A percentile compares a stretch with the other conserved stretches of the same genome.
phyloP scores from a whole-genome alignment of 106 monocot species.

The Iris macrosiphon region DNA sequence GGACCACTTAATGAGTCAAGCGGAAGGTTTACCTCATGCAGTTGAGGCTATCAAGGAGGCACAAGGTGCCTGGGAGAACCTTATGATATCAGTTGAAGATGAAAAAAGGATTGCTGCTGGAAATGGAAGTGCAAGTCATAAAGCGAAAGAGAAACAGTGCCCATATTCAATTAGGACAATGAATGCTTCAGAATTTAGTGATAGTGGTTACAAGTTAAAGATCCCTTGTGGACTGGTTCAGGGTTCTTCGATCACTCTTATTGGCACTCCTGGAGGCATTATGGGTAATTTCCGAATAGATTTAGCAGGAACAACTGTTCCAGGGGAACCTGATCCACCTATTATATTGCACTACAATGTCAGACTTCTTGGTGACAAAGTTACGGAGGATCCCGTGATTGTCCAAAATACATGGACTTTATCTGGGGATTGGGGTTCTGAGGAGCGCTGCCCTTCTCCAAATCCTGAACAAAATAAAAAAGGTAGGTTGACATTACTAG shows the following conservation, averaged over 20 bases:
- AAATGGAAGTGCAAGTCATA: no score
- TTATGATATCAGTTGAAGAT: slow-evolving; percentile 54
- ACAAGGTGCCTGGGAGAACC: slow-evolving; percentile 52
- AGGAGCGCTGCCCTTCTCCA: slow-evolving; percentile 84
- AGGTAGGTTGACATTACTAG: no score
- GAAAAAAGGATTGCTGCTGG: slow-evolving; percentile 24
- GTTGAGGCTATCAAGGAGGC: slow-evolving; percentile 82
- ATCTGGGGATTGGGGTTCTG: slow-evolving; percentile 74
- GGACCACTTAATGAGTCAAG: slow-evolving; percentile 30
- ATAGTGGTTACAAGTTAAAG: slow-evolving; percentile 40
- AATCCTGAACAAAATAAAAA: slow-evolving; percentile 33
- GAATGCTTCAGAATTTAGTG: slow-evolving; percentile 55
- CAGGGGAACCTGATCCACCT: slow-evolving; percentile 87
- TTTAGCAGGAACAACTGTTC: slow-evolving; percentile 55
- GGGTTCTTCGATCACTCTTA: slow-evolving; percentile 87
- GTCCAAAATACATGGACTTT: slow-evolving; percentile 95
- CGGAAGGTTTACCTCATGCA: slow-evolving; percentile 55
- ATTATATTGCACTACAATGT: slow-evolving; percentile 89
- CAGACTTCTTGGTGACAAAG: slow-evolving; percentile 79
- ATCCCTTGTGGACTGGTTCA: slow-evolving; percentile 94
- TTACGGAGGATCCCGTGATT: slow-evolving; percentile 92
- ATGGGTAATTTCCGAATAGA: slow-evolving; percentile 80
- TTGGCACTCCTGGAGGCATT: slow-evolving; percentile 79
- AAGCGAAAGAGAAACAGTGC: slow-evolving; percentile 62
- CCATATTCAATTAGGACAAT: slow-evolving; percentile 84